Conservation (phyloP, 108 stramenopile genomes). For the Skeletonema menzelii region DNA sequence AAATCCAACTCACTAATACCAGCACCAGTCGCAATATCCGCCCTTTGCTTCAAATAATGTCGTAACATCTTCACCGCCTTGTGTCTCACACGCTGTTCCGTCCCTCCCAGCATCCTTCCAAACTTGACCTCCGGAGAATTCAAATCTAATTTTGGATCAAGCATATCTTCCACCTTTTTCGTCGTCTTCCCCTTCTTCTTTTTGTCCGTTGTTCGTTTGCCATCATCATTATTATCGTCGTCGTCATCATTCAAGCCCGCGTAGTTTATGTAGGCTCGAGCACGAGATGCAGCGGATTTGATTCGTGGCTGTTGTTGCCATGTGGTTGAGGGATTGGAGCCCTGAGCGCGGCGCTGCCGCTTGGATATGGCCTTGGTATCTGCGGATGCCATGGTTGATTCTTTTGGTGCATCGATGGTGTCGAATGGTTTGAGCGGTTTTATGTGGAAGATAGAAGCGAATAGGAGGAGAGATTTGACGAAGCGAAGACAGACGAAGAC, state of each 20-base stretch:
- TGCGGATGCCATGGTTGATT: conserved; percentile 12
- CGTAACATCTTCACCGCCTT: conserved; percentile 66
- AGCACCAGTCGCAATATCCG: conserved; percentile 48
- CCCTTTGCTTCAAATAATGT: conserved; percentile 65
- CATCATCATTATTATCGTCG: not conserved
- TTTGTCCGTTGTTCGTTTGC: conserved; percentile 11
- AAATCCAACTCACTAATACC: conserved; percentile 87
- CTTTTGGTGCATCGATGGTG: too few relatives aligned
- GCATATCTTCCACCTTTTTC: conserved; percentile 4
- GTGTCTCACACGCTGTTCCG: conserved; percentile 77
- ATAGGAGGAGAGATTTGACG: too few relatives aligned
- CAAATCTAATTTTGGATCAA: conserved; percentile 67
- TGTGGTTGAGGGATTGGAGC: conserved; percentile 71
- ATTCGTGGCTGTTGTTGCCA: conserved; percentile 90
- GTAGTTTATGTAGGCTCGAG: conserved; percentile 68
- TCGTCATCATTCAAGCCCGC: conserved; percentile 64
- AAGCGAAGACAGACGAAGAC: too few relatives aligned
- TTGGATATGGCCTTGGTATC: conserved; percentile 51
- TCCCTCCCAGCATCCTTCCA: conserved; percentile 69
- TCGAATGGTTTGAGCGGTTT: too few relatives aligned
- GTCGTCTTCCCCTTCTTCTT: conserved; percentile 5
- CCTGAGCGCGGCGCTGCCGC: conserved; percentile 64
- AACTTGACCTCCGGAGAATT: conserved; percentile 80
- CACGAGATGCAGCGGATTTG: conserved; percentile 67
- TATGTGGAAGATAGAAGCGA: too few relatives aligned